Conservation (phyloP, 148 eudicot genomes). For the Heliamphora exappendiculata region DNA sequence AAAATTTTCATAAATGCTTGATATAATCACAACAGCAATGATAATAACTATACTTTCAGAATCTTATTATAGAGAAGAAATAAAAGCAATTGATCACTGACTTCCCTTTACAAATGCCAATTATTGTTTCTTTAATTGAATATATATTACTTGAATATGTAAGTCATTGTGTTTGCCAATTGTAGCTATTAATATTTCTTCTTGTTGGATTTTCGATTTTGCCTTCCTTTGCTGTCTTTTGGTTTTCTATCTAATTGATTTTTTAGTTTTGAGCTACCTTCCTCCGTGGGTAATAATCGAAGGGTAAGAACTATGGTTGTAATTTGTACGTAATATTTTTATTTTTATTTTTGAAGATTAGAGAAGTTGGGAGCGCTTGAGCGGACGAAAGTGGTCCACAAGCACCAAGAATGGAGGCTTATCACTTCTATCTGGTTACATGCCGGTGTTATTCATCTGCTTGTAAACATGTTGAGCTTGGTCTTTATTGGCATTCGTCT, state of each 20-base stretch:
- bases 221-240: neutral
- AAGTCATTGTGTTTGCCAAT: neutral
- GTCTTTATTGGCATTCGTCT: slow-evolving; percentile 56
- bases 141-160: too few relatives aligned
- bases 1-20: too few relatives aligned
- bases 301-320: neutral
- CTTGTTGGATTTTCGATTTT: neutral
- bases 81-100: neutral
- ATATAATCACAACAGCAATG: too few relatives aligned
- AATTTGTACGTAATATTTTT: neutral
- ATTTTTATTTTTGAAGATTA: slow-evolving; percentile 24
- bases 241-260: neutral
- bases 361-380: slow-evolving; percentile 54
- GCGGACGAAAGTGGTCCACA: slow-evolving; percentile 32
- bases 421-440: slow-evolving; percentile 61
- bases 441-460: slow-evolving; percentile 54
- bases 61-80: too few relatives aligned
- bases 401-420: slow-evolving; percentile 70
- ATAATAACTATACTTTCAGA: too few relatives aligned
- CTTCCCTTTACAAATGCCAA: neutral
- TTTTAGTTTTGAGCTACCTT: neutral
- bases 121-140: neutral
- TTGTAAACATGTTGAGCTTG: slow-evolving; percentile 50
- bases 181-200: neutral
- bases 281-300: neutral